Conservation (phyloP, 2,329 filamentous ascomycete genomes). For the Truncatella angustata region DNA sequence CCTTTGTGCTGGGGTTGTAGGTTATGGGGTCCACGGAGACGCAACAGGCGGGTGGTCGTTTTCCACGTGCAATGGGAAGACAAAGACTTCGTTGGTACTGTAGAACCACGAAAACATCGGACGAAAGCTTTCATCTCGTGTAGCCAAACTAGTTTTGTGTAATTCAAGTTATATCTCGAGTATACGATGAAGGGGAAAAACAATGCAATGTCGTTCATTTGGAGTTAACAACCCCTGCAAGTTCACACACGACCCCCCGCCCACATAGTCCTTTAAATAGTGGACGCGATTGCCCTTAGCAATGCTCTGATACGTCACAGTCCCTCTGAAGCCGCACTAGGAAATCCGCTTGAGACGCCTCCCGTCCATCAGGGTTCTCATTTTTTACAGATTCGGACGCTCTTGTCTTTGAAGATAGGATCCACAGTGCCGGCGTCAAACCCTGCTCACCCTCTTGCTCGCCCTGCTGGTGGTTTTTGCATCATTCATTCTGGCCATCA, state of each 20-base stretch:
- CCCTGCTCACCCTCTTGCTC: neutral
- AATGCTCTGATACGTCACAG: slow-evolving; percentile 2
- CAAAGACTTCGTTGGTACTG: neutral
- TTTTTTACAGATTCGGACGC: neutral
- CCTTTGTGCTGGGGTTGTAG: too few relatives aligned
- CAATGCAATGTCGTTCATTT: slow-evolving; percentile 1
- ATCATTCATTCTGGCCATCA: slow-evolving; percentile 4
- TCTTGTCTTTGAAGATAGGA: neutral
- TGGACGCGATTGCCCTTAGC: neutral
- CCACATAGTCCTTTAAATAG: neutral
- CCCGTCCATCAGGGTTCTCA: slow-evolving; percentile 12
- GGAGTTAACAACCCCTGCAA: neutral
- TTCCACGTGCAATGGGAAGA: neutral
- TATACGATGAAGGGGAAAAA: neutral
- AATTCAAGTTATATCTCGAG: neutral
- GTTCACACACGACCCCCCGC: neutral
- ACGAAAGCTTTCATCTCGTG: neutral
- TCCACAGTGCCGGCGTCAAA: neutral
- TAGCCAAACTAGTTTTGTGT: too few relatives aligned
- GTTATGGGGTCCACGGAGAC: too few relatives aligned
- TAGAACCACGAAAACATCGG: neutral
- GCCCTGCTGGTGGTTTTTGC: too few relatives aligned
- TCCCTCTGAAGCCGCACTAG: neutral
- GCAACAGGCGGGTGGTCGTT: too few relatives aligned
- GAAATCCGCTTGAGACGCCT: neutral